Evolutionary conservation across 2,329 filamentous ascomycete genomes (phyloP).

Genomic region (Shiraia bambusicola): DNA sequence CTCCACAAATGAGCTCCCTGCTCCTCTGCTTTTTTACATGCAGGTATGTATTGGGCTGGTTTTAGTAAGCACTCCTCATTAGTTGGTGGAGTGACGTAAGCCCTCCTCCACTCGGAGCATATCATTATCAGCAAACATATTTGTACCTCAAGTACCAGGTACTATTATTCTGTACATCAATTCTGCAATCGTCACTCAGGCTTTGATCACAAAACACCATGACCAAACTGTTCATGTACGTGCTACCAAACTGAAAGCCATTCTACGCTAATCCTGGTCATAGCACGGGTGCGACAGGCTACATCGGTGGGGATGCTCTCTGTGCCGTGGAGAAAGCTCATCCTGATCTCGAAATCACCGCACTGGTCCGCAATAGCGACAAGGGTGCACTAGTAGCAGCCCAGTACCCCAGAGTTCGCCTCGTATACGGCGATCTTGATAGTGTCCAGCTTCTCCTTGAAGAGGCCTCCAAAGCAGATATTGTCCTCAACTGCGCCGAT

Average conservation of each 20-base stretch:
- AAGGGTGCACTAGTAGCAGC: slow-evolving; percentile 50
- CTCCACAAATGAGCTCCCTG: too few relatives aligned
- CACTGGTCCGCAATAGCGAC: slow-evolving; percentile 53
- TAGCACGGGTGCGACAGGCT: slow-evolving; percentile 38
- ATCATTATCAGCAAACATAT: too few relatives aligned
- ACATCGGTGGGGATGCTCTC: slow-evolving; percentile 36
- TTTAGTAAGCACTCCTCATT: too few relatives aligned
- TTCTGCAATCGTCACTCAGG: neutral
- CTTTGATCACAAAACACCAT: slow-evolving; percentile 10
- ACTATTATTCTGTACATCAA: neutral
- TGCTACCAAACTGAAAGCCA: neutral
- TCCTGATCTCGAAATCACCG: slow-evolving; percentile 53
- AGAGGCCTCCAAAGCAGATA: slow-evolving; percentile 32
- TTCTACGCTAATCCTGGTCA: neutral
- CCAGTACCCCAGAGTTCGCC: slow-evolving; percentile 50
- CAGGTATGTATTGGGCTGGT: too few relatives aligned
- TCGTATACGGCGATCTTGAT: slow-evolving; percentile 54
- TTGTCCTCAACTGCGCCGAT: slow-evolving; percentile 41
- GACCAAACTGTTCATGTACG: slow-evolving; percentile 35
- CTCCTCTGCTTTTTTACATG: too few relatives aligned
- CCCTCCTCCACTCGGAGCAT: too few relatives aligned
- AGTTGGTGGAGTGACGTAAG: too few relatives aligned
- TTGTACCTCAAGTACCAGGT: neutral
- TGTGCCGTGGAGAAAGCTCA: slow-evolving; percentile 46
- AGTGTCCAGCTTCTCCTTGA: slow-evolving; percentile 28